These are phyloP conservation scores for Batrachochytrium dendrobatidis DNA, from an alignment of 371 early-diverging fungal genomes.

Conservation along the genomic window DNA sequence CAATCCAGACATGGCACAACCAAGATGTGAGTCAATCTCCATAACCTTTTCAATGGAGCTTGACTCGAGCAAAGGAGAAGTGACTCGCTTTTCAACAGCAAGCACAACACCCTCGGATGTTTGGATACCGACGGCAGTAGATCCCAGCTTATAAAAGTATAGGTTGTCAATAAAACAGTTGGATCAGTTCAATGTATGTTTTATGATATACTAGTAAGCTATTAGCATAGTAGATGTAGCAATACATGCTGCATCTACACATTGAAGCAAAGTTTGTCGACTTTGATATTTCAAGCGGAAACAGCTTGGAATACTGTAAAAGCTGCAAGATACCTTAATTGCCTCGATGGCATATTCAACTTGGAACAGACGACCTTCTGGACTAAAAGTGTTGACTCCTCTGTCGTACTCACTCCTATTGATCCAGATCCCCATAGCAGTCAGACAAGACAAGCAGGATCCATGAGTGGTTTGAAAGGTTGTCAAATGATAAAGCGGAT, in stretches of 20 bases:
- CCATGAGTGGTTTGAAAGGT: too few relatives aligned
- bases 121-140: conserved; percentile 95
- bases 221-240: too few relatives aligned
- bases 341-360: conserved; percentile 99
- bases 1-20: conserved; percentile 95
- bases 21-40: conserved; percentile 91
- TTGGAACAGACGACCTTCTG: conserved; percentile 98
- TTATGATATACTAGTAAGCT: too few relatives aligned
- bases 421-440: too few relatives aligned
- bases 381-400: conserved; percentile 98
- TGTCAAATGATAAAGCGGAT: too few relatives aligned
- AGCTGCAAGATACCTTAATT: conserved; percentile 71
- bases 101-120: conserved; percentile 88
- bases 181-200: too few relatives aligned
- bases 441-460: too few relatives aligned
- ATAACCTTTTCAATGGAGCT: conserved; percentile 94
- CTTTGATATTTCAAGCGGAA: too few relatives aligned
- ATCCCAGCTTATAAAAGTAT: conserved; percentile 79
- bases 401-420: conserved; percentile 81
- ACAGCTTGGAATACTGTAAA: too few relatives aligned
- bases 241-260: too few relatives aligned
- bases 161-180: too few relatives aligned
- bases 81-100: conserved; percentile 95
- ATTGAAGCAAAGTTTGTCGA: too few relatives aligned
- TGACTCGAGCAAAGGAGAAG: conserved; percentile 85